Conservation (phyloP, 768 basidiomycete genomes). For the Mrakia blollopis region DNA sequence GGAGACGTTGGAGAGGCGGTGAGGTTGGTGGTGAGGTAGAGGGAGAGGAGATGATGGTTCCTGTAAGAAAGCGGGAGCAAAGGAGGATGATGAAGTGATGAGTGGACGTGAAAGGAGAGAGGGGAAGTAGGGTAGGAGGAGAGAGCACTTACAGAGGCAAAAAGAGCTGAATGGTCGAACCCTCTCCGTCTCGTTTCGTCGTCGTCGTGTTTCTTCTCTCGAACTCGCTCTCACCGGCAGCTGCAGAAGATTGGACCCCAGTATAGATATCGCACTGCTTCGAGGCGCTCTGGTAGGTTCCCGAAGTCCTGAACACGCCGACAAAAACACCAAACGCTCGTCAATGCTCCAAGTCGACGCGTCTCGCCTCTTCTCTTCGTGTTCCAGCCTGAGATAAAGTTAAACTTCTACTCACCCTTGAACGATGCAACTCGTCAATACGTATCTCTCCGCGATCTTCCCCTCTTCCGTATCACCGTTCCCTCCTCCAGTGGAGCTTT, state of each 20-base stretch:
- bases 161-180: background rate
- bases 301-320: background rate
- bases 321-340: too few relatives aligned
- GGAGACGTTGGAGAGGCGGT: background rate
- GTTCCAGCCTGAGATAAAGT: too few relatives aligned
- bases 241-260: background rate
- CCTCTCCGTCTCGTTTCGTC: background rate
- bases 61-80: background rate
- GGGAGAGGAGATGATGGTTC: slow-evolving; percentile 11
- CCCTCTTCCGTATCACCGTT: background rate
- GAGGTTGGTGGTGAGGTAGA: background rate
- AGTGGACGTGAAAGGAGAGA: background rate
- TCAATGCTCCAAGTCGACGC: background rate
- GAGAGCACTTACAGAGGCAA: background rate
- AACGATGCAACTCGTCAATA: slow-evolving; percentile 7
- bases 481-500: background rate
- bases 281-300: background rate
- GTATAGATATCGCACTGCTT: background rate
- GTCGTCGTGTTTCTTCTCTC: background rate
- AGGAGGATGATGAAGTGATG: background rate
- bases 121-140: background rate
- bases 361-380: too few relatives aligned
- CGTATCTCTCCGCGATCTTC: background rate
- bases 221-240: background rate
- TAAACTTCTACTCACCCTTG: background rate